These are phyloP conservation scores for Kodamaea suecica DNA, from an alignment of 1,139 yeast genomes.

Conservation along the genomic window DNA sequence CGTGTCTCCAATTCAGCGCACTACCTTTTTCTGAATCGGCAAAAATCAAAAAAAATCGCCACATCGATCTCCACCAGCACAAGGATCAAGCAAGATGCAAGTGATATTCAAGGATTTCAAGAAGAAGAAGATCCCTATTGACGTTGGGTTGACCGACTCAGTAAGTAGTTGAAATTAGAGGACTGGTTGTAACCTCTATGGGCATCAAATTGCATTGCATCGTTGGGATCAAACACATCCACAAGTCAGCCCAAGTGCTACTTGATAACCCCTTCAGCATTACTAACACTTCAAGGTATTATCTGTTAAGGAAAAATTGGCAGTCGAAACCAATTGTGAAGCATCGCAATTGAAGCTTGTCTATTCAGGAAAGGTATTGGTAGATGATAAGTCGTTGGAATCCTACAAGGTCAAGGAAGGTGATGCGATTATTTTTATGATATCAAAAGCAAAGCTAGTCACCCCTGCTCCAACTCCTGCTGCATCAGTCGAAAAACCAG, in stretches of 20 bases:
- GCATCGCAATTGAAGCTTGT: slow-evolving; percentile 80
- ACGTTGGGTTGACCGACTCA: slow-evolving; percentile 66
- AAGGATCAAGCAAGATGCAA: slow-evolving; percentile 51
- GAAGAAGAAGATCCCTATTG: slow-evolving; percentile 82
- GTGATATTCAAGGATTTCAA: slow-evolving; percentile 87
- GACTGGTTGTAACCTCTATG: too few species aligned
- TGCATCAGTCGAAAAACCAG: slow-evolving; percentile 4
- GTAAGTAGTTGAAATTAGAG: slow-evolving; percentile 48
- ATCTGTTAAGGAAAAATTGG: slow-evolving; percentile 71
- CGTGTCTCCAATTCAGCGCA: neutral
- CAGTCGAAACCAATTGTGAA: slow-evolving; percentile 65
- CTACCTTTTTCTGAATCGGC: neutral
- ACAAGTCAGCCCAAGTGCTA: slow-evolving; percentile 4
- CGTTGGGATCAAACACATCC: neutral
- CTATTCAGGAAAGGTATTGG: slow-evolving; percentile 87
- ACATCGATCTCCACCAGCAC: slow-evolving; percentile 1
- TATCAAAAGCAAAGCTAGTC: slow-evolving; percentile 47
- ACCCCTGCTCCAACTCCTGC: slow-evolving; percentile 14
- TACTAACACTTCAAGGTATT: slow-evolving; percentile 50
- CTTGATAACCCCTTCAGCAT: too few species aligned
- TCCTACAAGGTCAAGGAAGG: slow-evolving; percentile 79
- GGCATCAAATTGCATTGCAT: neutral
- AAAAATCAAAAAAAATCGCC: slow-evolving; percentile 9
- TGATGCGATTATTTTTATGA: slow-evolving; percentile 91
- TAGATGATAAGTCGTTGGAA: slow-evolving; percentile 74